A percentile compares a stretch with the other conserved stretches of the same genome.
Conservation (phyloP, 129 eudicot genomes). For the Centaurea solstitialis region DNA sequence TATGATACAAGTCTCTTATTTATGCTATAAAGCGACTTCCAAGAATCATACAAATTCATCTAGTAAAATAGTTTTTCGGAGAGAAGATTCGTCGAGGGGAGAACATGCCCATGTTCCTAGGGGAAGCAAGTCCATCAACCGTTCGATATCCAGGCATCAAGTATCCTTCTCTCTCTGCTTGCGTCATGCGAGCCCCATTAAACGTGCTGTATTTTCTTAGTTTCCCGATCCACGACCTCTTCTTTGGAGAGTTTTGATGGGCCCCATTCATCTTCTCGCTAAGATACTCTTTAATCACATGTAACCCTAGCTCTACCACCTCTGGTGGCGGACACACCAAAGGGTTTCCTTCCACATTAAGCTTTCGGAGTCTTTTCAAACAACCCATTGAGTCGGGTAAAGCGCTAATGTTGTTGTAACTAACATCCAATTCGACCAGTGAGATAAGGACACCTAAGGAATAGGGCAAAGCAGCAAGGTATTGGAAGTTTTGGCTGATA, state of each 20-base stretch:
- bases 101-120: constrained; percentile 65
- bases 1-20: constrained; percentile 8
- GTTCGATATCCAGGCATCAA: constrained; percentile 27
- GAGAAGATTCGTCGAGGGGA: constrained; percentile 78
- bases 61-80: constrained; percentile 53
- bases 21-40: background rate
- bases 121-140: constrained; percentile 66
- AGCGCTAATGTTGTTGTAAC: constrained; percentile 64
- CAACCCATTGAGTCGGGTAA: constrained; percentile 83
- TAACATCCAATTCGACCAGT: constrained; percentile 70
- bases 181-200: constrained; percentile 19
- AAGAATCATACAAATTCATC: constrained; percentile 11
- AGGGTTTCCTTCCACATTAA: constrained; percentile 80
- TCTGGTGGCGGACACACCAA: constrained; percentile 72
- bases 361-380: constrained; percentile 63
- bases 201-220: constrained; percentile 63
- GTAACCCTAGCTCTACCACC: constrained; percentile 70
- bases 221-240: constrained; percentile 69
- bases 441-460: constrained; percentile 80
- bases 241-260: constrained; percentile 40
- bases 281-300: constrained; percentile 58
- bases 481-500: constrained; percentile 83
- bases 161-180: constrained; percentile 43
- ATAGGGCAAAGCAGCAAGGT: constrained; percentile 61
- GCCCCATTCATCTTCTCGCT: constrained; percentile 69